Evolutionary conservation across 805 yeast species (phyloP), one percentile per base, ranked within the genome.

Genomic region (Metschnikowia arizonensis): DNA sequence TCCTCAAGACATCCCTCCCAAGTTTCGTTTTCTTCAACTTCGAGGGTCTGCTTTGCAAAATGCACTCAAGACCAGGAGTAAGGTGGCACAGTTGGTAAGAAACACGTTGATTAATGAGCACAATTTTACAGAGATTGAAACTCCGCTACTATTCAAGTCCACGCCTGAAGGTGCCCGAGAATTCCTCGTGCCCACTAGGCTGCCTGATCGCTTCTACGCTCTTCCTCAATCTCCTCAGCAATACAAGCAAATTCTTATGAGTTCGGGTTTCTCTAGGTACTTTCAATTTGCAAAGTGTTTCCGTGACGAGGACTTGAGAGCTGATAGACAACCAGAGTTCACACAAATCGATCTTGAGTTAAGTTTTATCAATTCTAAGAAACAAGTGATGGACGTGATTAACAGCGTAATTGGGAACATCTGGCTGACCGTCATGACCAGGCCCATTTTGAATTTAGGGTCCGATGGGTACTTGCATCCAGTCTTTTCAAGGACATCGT

Each of bases 91-190:
- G 18, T 51, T 68, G 12, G 61, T 79, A 1, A 66, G 88, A 36
- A 55, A 64, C 5, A 54, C 59, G 1, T 61, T 83, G 12, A 59
- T 58, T 4, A 58, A 64, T 0, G 49, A 52, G 10, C 73, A 69
- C 52, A 58, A 54, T 1, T 93, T 93, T 62, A 77, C 78, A 0
- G 98, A 93, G 59, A 75, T 93, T 24, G 99, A 91, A 61, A 93
- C 99, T 0, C 99, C 99, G 1, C 62, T 91, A 5, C 66, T 93
- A 24, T 93, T 93, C 73, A 90, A 93, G 59, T 86, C 96, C 1
- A 93, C 99, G 0, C 99, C 99, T 0, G 99, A 93, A 64, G 99
- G 99, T 12, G 99, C 99, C 1, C 74, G 95, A 31, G 99, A 93
- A 64, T 93, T 91, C 61, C 65, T 93, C 39, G 97, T 93, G 0